Base-by-base conservation (phyloP, 495 filamentous ascomycete species). In the Penicillium pulvis region DNA sequence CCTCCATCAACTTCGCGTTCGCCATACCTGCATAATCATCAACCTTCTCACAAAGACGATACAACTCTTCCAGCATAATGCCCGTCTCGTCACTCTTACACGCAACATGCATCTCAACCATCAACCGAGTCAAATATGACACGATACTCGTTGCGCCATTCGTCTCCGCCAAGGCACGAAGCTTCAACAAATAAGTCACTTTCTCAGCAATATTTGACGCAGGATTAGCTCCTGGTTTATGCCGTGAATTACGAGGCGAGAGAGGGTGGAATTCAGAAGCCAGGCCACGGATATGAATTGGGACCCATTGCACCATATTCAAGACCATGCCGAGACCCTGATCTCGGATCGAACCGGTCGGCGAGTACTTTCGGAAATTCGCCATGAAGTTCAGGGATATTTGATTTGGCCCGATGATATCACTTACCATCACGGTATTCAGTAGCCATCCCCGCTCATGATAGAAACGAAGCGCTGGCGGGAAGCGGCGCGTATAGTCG, bases 401-500 rank as follows among this genome's bases (percentile, higher is more conserved):
- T 16, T 62, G 59, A 48, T 26, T 39, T 5, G 58, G 39, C 12
- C 64, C 56, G 6, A 57, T 50, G 30, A 64, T 57, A 14, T 69
- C 53, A 28, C 48, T 52, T 9, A 61, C 26, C 42, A 63, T 61
- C 6, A 30, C 6, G 2, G 56, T 43, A 33, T 64, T 57, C 17
- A 60, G 26, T 4, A 64, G 60, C 11, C 33, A 52, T n/a, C 57
- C 58, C 16, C 42, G 44, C 45, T 69, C 66, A 42, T 67, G 66
- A 36, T 69, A 66, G 46, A 67, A 69, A 26, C 50, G 66, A 5
- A 67, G 31, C 6, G 23, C 19, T 23, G 66, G 64, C 9, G 64
- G 64, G 16, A 52, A 64, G 31, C 66, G 66, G 39, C 66, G 57
- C 33, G 56, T 67, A 51, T 57, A 64, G 35, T 69, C 64, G 41